phyloP scores from a whole-genome alignment of 306 rosid species.

The Quercus aquifolioides region DNA sequence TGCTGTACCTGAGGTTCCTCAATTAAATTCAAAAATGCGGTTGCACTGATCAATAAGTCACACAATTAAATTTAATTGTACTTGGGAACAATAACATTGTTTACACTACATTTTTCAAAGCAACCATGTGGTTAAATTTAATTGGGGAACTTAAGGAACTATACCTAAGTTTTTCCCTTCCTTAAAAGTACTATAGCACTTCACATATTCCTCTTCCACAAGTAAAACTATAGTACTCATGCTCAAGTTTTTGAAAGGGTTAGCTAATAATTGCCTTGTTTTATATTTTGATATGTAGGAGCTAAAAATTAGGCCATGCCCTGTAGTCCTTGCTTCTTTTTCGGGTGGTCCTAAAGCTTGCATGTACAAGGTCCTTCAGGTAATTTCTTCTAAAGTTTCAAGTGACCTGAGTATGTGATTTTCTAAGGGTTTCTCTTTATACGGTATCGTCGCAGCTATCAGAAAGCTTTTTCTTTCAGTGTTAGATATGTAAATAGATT shows the following conservation, averaged over 20 bases:
- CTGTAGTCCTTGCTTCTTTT: conserved; percentile 81
- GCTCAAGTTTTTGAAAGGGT: conserved; percentile 2
- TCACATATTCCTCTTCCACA: not conserved
- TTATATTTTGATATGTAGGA: conserved; percentile 46
- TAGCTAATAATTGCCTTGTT: conserved; percentile 5
- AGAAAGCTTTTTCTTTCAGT: not conserved
- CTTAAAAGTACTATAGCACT: not conserved
- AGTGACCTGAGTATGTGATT: not conserved
- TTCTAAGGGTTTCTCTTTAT: not conserved
- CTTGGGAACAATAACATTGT: too few relatives aligned
- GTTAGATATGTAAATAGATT: conserved; percentile 14
- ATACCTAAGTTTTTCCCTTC: too few relatives aligned
- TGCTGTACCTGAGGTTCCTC: too few relatives aligned
- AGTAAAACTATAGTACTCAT: not conserved
- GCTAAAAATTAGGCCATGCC: conserved; percentile 69
- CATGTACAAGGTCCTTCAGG: conserved; percentile 87
- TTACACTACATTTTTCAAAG: too few relatives aligned
- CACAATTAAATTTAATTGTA: too few relatives aligned
- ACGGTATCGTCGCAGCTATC: not conserved
- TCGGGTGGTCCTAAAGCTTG: conserved; percentile 93
- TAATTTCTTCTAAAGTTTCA: conserved; percentile 27
- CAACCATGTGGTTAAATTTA: too few relatives aligned
- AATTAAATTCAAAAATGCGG: too few relatives aligned
- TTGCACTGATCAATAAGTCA: too few relatives aligned
- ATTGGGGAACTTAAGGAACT: too few relatives aligned